These are phyloP conservation scores for Russula ochroleuca DNA, from an alignment of 768 basidiomycete species.

Conservation along the genomic window DNA sequence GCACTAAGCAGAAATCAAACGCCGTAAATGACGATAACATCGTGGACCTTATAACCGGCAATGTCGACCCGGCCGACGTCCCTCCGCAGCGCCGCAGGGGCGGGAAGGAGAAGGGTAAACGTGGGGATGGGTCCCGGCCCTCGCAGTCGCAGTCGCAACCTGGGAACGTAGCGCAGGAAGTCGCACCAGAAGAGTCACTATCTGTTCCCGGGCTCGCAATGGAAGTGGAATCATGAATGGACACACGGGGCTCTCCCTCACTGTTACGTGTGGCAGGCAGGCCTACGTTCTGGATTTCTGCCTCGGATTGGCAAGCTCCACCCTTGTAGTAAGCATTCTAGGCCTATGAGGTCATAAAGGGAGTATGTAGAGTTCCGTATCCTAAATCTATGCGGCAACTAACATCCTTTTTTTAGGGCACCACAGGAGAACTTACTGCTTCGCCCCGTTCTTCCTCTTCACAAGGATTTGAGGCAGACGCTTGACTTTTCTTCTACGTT, in stretches of 20 bases:
- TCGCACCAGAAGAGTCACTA: background rate
- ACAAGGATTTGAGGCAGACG: background rate
- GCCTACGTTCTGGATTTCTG: background rate
- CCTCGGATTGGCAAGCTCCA: background rate
- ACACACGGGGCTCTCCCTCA: background rate
- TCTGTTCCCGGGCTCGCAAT: background rate
- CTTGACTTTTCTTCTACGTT: background rate
- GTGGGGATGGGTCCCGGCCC: background rate
- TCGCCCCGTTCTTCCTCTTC: background rate
- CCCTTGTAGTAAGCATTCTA: background rate
- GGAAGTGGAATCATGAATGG: conserved; percentile 9
- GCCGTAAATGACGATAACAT: background rate
- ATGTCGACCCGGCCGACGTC: conserved; percentile 3
- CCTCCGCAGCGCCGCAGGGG: conserved; percentile 1
- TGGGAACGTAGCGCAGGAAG: background rate
- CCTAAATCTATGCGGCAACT: background rate
- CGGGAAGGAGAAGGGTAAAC: conserved; percentile 4
- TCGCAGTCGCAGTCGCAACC: background rate
- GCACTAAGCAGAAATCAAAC: conserved; percentile 2
- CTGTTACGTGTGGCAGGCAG: background rate
- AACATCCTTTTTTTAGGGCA: background rate
- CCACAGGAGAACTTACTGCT: background rate
- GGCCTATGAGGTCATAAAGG: background rate
- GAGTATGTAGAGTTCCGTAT: background rate
- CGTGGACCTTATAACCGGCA: conserved; percentile 21